Evolutionary conservation across 192 early-diverging fungal species (phyloP), one percentile per base, ranked within the genome.

Genomic region (Hyaloraphidium curvatum): DNA sequence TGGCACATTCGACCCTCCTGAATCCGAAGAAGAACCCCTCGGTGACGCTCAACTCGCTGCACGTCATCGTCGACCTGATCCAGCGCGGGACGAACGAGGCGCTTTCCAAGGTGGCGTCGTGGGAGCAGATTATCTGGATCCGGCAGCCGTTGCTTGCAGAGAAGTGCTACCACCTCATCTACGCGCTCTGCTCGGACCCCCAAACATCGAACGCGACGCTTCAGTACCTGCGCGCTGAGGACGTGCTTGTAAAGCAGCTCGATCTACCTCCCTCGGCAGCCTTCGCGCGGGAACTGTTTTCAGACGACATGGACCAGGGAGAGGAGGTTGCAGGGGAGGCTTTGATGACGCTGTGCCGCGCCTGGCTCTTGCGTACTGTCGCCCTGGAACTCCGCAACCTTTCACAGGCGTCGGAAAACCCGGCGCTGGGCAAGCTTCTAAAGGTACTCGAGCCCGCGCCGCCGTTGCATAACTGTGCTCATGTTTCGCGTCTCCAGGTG

Each of bases 331-430:
- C n/a, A n/a, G n/a, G n/a, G n/a, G n/a, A n/a, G n/a, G n/a, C n/a
- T n/a, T n/a, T n/a, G n/a, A n/a, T n/a, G n/a, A n/a, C n/a, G n/a
- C n/a, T n/a, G n/a, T n/a, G n/a, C n/a, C n/a, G n/a, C n/a, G n/a
- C n/a, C 0, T 97, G 90, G 90, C 68, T 94, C 9, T 73, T 95
- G 73, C 80, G 84, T 52, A 68, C 78, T 21, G 58, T 89, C 14
- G 89, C 91, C 1, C 62, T 97, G 17, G 94, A 97, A 58, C 68
- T 97, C 29, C 89, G 89, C 53, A n/a, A n/a, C n/a, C n/a, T n/a
- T n/a, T n/a, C n/a, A n/a, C n/a, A n/a, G n/a, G n/a, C n/a, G n/a
- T n/a, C n/a, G n/a, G n/a, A n/a, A n/a, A n/a, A n/a, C n/a, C n/a
- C n/a, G n/a, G n/a, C n/a, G n/a, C n/a, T n/a, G n/a, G n/a, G n/a